Base-by-base conservation (phyloP, 2,329 filamentous ascomycete species). In the Aspergillus sp. region DNA sequence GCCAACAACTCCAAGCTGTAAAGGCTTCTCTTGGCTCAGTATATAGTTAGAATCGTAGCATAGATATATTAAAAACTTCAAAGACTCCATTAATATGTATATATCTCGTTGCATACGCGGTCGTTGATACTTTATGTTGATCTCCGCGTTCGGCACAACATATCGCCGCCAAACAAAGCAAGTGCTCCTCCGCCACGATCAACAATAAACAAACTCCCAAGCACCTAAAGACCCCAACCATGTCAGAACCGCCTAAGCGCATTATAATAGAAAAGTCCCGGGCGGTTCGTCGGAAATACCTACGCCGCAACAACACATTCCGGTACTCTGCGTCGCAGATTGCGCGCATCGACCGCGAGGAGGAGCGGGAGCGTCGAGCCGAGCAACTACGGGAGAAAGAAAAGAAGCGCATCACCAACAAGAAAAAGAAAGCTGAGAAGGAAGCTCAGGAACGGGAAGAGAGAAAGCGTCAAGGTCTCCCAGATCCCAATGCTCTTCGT, bases 261-360 rank as follows among this genome's bases (percentile, higher is more conserved):
- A 57, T 66, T 48, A 57, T 64, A 45, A 54, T 66, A 38, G 65
- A 68, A 44, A 68, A 68, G 56, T 68, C 65, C 46, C 62, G 57
- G 50, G 64, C 60, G 26, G 64, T 67, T 33, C 64, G 64, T 41
- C 65, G 65, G 45, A 59, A 59, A 42, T 67, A 65, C 48, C 65
- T 68, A 44, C 63, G 64, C 50, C 65, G 62, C 52, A 62, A 66
- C 56, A 63, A 66, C 46, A 58, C 58, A 10, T 59, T 67, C 44
- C 50, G 58, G 34, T 68, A 67, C 46, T 63, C 59, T 8, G 57
- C 62, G 4, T 60, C 64, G 2, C 59, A 68, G 46, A 60, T 67
- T n/a, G 58, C 56, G 29, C 58, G 60, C 9, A 65, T 68, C 41
- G 68, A 71, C 40, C 67, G 70, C 41, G 66, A 71, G 42, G 64